Conservation (phyloP, 495 filamentous ascomycete genomes). For the Trichocladium uniseriatum region DNA sequence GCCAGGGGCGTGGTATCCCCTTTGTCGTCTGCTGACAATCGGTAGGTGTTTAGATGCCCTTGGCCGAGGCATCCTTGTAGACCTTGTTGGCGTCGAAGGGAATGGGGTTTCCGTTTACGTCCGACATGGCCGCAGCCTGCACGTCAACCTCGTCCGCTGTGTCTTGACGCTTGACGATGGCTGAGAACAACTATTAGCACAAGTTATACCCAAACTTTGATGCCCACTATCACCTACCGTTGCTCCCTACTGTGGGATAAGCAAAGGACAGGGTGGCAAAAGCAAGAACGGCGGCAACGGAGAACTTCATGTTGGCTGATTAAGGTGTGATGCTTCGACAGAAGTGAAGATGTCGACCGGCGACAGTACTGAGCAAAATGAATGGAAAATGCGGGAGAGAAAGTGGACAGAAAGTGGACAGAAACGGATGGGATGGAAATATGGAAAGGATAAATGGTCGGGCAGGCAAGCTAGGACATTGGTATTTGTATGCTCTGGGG, state of each 20-base stretch:
- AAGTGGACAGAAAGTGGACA: slow-evolving; percentile 7
- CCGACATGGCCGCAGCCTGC: slow-evolving; percentile 30
- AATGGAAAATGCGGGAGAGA: slow-evolving; percentile 5
- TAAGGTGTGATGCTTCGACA: slow-evolving; percentile 8
- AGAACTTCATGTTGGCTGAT: slow-evolving; percentile 45
- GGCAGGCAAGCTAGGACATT: slow-evolving; percentile 12
- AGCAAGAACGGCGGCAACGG: slow-evolving; percentile 35
- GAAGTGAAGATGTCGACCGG: slow-evolving; percentile 22
- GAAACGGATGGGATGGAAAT: slow-evolving; percentile 18
- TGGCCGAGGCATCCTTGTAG: slow-evolving; percentile 20
- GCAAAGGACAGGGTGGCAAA: slow-evolving; percentile 40
- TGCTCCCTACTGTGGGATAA: slow-evolving; percentile 20
- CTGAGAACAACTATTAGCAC: slow-evolving; percentile 5
- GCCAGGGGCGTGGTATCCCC: too few relatives aligned
- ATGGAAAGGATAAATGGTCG: slow-evolving; percentile 16
- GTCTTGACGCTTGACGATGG: slow-evolving; percentile 20
- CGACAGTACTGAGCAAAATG: slow-evolving; percentile 15
- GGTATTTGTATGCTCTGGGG: slow-evolving; percentile 30
- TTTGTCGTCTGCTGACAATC: too few relatives aligned
- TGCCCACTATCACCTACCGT: slow-evolving; percentile 21
- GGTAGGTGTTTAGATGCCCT: slow-evolving; percentile 17
- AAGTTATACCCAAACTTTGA: not conserved
- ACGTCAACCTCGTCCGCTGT: slow-evolving; percentile 18
- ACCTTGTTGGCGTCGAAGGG: slow-evolving; percentile 33
- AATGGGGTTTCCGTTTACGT: slow-evolving; percentile 30